phyloP scores from a whole-genome alignment of 2,329 filamentous ascomycete genomes.

The Emmonsia crescens region DNA sequence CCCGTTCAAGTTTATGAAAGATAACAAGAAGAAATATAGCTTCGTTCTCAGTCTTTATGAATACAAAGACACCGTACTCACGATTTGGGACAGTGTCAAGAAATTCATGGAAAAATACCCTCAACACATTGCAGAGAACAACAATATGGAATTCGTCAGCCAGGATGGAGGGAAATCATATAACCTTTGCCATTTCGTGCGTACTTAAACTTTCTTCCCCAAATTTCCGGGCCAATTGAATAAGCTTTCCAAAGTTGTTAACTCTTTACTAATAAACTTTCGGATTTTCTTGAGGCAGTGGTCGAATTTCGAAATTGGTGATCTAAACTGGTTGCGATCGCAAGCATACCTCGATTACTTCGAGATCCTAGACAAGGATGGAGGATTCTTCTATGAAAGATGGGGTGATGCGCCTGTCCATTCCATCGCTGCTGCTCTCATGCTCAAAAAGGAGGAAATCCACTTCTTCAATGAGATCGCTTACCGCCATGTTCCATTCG shows the following conservation, averaged over 20 bases:
- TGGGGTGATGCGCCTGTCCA: conserved; percentile 98
- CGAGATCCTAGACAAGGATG: conserved; percentile 72
- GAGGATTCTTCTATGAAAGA: conserved; percentile 97
- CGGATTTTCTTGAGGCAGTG: conserved; percentile 51
- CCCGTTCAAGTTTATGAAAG: conserved; percentile 91
- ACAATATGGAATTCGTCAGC: conserved; percentile 83
- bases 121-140: conserved; percentile 72
- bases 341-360: conserved; percentile 87
- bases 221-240: neutral
- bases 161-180: conserved; percentile 86
- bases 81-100: conserved; percentile 89
- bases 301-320: conserved; percentile 98
- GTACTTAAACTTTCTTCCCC: conserved; percentile 29
- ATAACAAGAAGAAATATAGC: conserved; percentile 96
- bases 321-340: conserved; percentile 84
- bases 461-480: conserved; percentile 99
- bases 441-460: conserved; percentile 85
- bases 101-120: conserved; percentile 87
- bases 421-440: conserved; percentile 81
- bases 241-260: neutral
- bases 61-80: conserved; percentile 91
- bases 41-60: conserved; percentile 94
- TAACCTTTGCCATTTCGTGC: conserved; percentile 94
- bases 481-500: conserved; percentile 96
- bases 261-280: conserved; percentile 5